Percentiles rank a stretch among this genome's conserved stretches.
phyloP scores from a whole-genome alignment of 371 early-diverging fungal genomes.

The Entomophthora muscae region DNA sequence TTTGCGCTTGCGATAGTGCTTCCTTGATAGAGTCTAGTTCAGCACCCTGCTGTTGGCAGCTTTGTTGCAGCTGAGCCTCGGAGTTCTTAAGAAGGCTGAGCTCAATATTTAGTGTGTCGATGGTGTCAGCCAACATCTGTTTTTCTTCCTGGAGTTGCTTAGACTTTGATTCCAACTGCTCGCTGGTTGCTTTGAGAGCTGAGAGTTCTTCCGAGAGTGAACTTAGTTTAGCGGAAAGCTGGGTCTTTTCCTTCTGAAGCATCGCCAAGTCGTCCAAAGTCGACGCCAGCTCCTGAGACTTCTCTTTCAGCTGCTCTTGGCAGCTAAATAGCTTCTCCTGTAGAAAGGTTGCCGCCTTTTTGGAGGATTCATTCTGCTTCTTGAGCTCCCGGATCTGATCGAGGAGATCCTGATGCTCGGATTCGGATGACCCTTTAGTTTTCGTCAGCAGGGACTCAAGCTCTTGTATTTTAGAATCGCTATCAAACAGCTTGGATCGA shows the following conservation, averaged over 20 bases:
- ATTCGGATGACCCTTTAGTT: not conserved
- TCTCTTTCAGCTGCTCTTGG: not conserved
- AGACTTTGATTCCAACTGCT: no score
- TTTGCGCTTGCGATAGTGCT: not conserved
- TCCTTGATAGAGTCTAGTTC: not conserved
- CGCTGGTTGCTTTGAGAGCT: not conserved
- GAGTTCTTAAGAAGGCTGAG: not conserved
- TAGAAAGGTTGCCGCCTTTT: not conserved
- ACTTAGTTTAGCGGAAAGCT: not conserved
- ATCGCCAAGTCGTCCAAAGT: not conserved
- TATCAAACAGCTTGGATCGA: not conserved
- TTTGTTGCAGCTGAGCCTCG: not conserved
- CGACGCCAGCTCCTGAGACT: not conserved
- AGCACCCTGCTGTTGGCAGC: not conserved
- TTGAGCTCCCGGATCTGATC: not conserved
- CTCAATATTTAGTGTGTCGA: not conserved
- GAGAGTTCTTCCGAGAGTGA: not conserved
- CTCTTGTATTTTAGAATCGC: not conserved
- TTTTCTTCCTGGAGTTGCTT: not conserved
- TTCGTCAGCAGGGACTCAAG: not conserved
- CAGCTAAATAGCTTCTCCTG: not conserved
- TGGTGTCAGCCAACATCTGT: not conserved
- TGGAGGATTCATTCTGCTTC: not conserved
- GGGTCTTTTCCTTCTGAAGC: not conserved
- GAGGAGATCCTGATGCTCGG: not conserved